These are phyloP conservation scores for Globisporangium nunn DNA, from an alignment of 352 stramenopile species.

Conservation along the genomic window DNA sequence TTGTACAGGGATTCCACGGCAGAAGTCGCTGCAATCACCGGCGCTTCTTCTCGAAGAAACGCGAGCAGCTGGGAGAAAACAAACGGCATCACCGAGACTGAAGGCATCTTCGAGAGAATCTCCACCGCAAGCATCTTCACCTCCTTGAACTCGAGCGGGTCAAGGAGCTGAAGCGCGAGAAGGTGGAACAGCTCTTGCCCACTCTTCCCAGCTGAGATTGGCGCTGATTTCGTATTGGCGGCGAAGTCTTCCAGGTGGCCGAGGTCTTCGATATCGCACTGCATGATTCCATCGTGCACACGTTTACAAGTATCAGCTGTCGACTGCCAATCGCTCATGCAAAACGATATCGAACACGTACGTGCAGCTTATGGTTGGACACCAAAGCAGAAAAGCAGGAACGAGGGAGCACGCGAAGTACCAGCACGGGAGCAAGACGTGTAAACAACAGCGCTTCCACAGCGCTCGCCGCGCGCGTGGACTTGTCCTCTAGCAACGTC, in stretches of 20 bases:
- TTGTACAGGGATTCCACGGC: slow-evolving; percentile 10
- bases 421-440: slow-evolving; percentile 44
- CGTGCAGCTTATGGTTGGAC: slow-evolving; percentile 8
- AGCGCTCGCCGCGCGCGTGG: slow-evolving; percentile 15
- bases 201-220: background rate
- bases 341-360: slow-evolving; percentile 7
- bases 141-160: slow-evolving; percentile 74
- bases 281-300: background rate
- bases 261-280: slow-evolving; percentile 24
- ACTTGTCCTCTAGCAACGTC: slow-evolving; percentile 37
- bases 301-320: background rate
- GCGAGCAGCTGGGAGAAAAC: slow-evolving; percentile 29
- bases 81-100: slow-evolving; percentile 25
- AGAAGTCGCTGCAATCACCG: background rate
- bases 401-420: slow-evolving; percentile 53
- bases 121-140: slow-evolving; percentile 67
- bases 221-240: background rate
- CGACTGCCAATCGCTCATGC: background rate
- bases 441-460: slow-evolving; percentile 56
- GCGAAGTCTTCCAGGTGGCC: slow-evolving; percentile 23
- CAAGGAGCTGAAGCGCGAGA: slow-evolving; percentile 30
- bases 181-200: slow-evolving; percentile 27
- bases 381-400: slow-evolving; percentile 11
- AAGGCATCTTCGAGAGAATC: slow-evolving; percentile 38
- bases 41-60: slow-evolving; percentile 30